Evolutionary conservation across 192 early-diverging fungal genomes (phyloP).

Genomic region (Coemansia sp.): DNA sequence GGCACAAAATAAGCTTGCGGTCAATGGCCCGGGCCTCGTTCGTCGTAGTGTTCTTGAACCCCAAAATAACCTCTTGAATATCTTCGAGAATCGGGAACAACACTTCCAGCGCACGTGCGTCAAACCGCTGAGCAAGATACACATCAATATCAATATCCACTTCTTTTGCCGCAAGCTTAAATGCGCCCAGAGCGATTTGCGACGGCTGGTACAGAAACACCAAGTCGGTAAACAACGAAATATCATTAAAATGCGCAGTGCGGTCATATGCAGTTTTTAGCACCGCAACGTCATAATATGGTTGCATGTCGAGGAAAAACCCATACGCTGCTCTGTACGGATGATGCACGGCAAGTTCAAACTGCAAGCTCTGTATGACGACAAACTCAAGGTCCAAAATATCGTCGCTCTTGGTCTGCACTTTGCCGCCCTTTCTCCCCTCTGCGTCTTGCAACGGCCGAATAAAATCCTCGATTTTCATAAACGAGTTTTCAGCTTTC

Average conservation of each 20-base stretch:
- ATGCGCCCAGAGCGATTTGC: constrained; percentile 68
- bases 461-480: constrained; percentile 72
- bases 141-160: constrained; percentile 59
- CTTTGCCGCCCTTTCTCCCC: constrained; percentile 40
- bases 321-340: constrained; percentile 69
- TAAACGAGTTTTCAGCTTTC: constrained; percentile 69
- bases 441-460: constrained; percentile 32
- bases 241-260: constrained; percentile 55
- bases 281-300: constrained; percentile 24
- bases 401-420: constrained; percentile 46
- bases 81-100: constrained; percentile 54
- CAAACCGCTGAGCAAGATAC: constrained; percentile 51
- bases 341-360: constrained; percentile 72
- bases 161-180: constrained; percentile 59
- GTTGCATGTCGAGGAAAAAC: constrained; percentile 72
- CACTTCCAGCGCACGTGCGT: constrained; percentile 38
- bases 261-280: constrained; percentile 55
- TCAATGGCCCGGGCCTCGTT: constrained; percentile 63
- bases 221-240: constrained; percentile 68
- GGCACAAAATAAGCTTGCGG: constrained; percentile 60
- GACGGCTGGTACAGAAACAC: constrained; percentile 72
- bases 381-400: constrained; percentile 66
- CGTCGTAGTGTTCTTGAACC: constrained; percentile 33
- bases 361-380: constrained; percentile 69
- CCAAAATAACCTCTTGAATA: constrained; percentile 52